Percentiles rank a stretch among this genome's conserved stretches.
phyloP scores from a whole-genome alignment of 805 yeast genomes.

The Candida patagonica region DNA sequence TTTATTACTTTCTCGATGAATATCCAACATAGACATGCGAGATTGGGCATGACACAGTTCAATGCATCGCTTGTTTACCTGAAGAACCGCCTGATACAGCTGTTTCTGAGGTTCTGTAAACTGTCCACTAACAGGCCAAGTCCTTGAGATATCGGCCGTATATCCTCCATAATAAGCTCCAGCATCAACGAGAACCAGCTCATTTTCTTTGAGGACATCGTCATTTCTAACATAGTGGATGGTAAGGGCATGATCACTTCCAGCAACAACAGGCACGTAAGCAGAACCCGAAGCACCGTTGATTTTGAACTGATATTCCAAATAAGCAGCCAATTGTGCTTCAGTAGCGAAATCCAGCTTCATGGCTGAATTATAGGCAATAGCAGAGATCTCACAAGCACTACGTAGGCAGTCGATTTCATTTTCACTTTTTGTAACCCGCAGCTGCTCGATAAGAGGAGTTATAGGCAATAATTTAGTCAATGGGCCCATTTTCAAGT shows the following conservation, averaged over 20 bases:
- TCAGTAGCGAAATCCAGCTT: conserved; percentile 55
- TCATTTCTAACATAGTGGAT: conserved; percentile 94
- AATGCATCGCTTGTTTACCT: conserved; percentile 73
- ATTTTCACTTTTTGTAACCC: conserved; percentile 65
- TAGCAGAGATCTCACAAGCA: conserved; percentile 75
- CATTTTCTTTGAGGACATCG: conserved; percentile 65
- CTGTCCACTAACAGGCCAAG: conserved; percentile 80
- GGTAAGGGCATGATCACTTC: conserved; percentile 81
- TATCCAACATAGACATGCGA: conserved; percentile 53
- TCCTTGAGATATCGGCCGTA: conserved; percentile 89
- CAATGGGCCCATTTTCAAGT: background rate
- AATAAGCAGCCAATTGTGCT: conserved; percentile 64
- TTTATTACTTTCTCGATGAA: conserved; percentile 62
- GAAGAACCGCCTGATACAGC: conserved; percentile 77
- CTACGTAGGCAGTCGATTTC: conserved; percentile 73
- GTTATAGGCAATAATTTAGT: background rate
- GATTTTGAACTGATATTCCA: conserved; percentile 72
- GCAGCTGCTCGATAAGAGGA: conserved; percentile 21
- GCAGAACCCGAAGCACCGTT: conserved; percentile 61
- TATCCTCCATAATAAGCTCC: conserved; percentile 92
- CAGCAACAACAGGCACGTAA: conserved; percentile 92
- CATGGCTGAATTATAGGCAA: conserved; percentile 77
- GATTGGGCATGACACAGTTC: conserved; percentile 48
- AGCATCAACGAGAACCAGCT: conserved; percentile 87
- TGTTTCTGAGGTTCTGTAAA: conserved; percentile 77